Conservation (phyloP, 139 green algal species). For the Coccomyxa sp. region DNA sequence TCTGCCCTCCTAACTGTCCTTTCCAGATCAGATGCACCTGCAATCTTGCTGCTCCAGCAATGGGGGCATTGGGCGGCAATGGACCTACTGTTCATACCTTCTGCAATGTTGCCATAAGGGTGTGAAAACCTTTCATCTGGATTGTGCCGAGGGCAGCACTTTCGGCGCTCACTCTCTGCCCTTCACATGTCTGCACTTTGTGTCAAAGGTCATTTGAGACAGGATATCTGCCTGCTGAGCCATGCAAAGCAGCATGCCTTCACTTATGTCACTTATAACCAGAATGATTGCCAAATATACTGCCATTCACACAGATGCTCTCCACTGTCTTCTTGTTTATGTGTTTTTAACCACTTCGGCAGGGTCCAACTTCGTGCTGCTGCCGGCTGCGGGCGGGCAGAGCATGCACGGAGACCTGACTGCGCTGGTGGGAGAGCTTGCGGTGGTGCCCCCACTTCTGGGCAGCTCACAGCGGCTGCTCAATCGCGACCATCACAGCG, state of each 20-base stretch:
- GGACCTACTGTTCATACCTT: not conserved
- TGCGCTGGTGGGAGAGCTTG: constrained; percentile 49
- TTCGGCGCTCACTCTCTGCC: no score
- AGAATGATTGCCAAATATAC: no score
- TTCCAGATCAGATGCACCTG: not conserved
- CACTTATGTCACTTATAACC: no score
- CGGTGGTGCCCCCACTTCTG: constrained; percentile 68
- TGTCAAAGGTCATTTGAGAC: no score
- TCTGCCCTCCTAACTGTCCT: not conserved
- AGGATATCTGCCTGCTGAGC: no score
- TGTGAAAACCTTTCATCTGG: no score
- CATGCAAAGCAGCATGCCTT: no score
- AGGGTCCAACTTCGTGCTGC: constrained; percentile 49
- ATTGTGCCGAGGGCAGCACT: no score
- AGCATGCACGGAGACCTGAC: not conserved
- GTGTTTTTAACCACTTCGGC: not conserved
- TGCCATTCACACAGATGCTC: no score
- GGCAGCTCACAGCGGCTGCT: constrained; percentile 79
- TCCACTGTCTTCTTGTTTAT: no score
- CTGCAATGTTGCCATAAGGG: not conserved
- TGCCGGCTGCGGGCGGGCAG: constrained; percentile 1
- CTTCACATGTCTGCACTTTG: no score
- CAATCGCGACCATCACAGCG: constrained; percentile 73
- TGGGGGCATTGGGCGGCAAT: no score
- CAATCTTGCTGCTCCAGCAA: not conserved